A percentile compares a stretch with the other conserved stretches of the same genome.
These are phyloP conservation scores for Amphirosellinia nigrospora DNA, from an alignment of 495 filamentous ascomycete species.

Conservation along the genomic window DNA sequence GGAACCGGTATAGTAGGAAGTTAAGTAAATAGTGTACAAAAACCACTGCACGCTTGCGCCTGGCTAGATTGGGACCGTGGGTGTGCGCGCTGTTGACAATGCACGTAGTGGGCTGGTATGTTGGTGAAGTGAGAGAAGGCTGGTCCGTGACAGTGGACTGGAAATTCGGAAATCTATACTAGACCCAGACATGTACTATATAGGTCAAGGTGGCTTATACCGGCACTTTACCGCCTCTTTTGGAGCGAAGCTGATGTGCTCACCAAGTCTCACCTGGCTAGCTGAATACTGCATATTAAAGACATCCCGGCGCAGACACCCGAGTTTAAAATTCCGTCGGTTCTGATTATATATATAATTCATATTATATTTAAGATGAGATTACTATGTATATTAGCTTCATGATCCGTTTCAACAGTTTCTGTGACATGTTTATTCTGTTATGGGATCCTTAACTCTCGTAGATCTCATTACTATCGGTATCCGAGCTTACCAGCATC, in stretches of 20 bases:
- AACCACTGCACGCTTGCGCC: background rate
- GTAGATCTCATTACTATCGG: background rate
- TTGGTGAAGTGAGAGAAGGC: constrained; percentile 14
- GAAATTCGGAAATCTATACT: constrained; percentile 5
- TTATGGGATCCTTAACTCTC: background rate
- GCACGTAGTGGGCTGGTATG: background rate
- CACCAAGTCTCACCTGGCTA: constrained; percentile 5
- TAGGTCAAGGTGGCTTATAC: constrained; percentile 15
- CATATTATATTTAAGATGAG: too few relatives aligned
- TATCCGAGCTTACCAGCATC: constrained; percentile 12
- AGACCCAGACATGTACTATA: background rate
- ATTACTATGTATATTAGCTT: background rate
- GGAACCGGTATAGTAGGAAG: background rate
- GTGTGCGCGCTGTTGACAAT: constrained; percentile 12
- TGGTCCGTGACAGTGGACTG: background rate
- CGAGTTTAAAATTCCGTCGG: background rate
- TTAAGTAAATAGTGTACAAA: background rate
- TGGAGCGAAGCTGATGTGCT: constrained; percentile 6
- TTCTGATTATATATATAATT: background rate
- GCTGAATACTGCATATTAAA: background rate
- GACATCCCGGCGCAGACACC: background rate
- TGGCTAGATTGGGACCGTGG: background rate
- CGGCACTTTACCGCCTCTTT: constrained; percentile 9
- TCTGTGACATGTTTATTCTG: background rate
- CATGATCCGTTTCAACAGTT: background rate